Evolutionary conservation across 208 protist genomes (phyloP), one percentile per base, ranked within the genome.

Genomic region (Phytomonas francai): DNA sequence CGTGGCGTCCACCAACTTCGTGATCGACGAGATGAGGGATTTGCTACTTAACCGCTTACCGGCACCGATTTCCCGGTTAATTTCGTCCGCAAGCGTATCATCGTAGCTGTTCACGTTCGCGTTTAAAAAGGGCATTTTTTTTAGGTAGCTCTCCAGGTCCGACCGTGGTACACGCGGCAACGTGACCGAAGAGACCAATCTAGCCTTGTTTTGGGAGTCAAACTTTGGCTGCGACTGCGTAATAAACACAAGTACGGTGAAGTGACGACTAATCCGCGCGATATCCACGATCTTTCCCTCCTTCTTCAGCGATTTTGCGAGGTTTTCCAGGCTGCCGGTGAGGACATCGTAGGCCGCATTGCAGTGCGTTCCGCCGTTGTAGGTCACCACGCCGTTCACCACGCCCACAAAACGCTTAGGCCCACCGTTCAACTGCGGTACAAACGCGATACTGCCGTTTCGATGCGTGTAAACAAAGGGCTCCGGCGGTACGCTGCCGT

Each of bases 201-300:
- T 93, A 57, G 98, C 97, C 81, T 99, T 99, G 59, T 97, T 99
- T 86, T 99, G 98, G 42, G 97, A 98, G 79, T 99, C 98, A 82
- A 99, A 99, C 63, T 98, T 91, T 27, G 99, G 99, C 74, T 99
- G 99, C 25, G 97, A 91, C 73, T 99, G 98, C 22, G 99, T 80
- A 31, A 92, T 93, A 74, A 99, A 99, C 32, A 99, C 87, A 78
- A 99, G 98, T 30, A 99, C 82, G 57, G 83, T 99, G 51, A 99
- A 80, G 84, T 99, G 92, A 9, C 91, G 86, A 61, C 97, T 96
- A 59, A 99, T 84, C 51, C 98, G 93, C 73, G 93, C 92, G 54
- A 97, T 97, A 77, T 99, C 88, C 33, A 97, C 79, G 56, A 95
- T 74, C 67, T 93, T 93, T 33, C 84, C 88, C 0, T 92, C 84